phyloP scores from a whole-genome alignment of 2,329 filamentous ascomycete species.

The Botrytis fragariae region DNA sequence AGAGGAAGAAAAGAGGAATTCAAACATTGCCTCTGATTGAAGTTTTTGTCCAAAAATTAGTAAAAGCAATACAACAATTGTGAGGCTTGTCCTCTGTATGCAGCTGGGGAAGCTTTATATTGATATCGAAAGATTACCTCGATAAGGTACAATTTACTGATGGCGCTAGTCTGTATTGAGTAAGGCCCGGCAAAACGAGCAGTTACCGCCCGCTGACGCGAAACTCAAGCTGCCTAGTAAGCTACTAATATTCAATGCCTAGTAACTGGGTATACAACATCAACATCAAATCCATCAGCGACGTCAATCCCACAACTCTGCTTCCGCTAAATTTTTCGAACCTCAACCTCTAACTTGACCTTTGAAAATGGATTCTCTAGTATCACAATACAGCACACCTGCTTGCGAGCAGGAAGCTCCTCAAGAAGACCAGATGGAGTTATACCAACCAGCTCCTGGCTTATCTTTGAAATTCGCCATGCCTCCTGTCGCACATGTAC shows the following conservation, averaged over 20 bases:
- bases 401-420: slow-evolving; percentile 68
- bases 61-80: neutral
- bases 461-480: slow-evolving; percentile 93
- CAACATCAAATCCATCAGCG: slow-evolving; percentile 31
- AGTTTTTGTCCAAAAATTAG: too few relatives aligned
- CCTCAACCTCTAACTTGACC: neutral
- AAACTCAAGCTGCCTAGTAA: slow-evolving; percentile 33
- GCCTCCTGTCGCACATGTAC: slow-evolving; percentile 85
- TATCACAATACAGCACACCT: slow-evolving; percentile 85
- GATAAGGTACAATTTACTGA: neutral
- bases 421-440: slow-evolving; percentile 71
- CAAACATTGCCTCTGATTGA: neutral
- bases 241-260: slow-evolving; percentile 21
- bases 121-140: neutral
- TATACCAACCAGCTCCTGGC: slow-evolving; percentile 67
- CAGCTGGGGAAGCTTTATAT: neutral
- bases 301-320: neutral
- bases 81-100: neutral
- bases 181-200: neutral
- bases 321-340: neutral
- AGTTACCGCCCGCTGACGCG: slow-evolving; percentile 28
- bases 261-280: slow-evolving; percentile 18
- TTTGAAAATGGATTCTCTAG: slow-evolving; percentile 78
- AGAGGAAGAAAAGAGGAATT: neutral
- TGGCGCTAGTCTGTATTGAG: neutral